These are phyloP conservation scores for Candida boleticola DNA, from an alignment of 805 yeast species.

Conservation along the genomic window DNA sequence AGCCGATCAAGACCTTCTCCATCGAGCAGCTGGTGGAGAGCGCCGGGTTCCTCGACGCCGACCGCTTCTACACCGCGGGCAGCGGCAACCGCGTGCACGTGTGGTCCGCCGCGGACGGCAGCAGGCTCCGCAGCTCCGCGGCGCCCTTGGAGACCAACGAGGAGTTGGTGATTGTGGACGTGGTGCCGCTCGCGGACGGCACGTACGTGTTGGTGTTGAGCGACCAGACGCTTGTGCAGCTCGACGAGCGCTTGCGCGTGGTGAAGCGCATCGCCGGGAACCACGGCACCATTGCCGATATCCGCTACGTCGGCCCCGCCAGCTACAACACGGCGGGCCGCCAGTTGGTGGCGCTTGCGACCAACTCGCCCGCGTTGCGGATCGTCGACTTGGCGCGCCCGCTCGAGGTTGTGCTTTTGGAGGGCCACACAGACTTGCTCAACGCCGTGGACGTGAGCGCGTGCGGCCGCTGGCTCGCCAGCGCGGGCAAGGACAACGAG, in stretches of 20 bases:
- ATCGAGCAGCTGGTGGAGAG: conserved; percentile 71
- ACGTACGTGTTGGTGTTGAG: conserved; percentile 57
- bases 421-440: conserved; percentile 84
- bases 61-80: conserved; percentile 71
- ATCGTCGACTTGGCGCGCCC: conserved; percentile 62
- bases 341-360: conserved; percentile 73
- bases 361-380: conserved; percentile 88
- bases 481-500: conserved; percentile 86
- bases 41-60: conserved; percentile 51
- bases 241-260: conserved; percentile 30
- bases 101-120: conserved; percentile 56
- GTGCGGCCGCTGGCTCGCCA: conserved; percentile 87
- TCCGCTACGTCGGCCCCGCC: conserved; percentile 60
- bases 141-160: conserved; percentile 60
- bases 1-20: conserved; percentile 65
- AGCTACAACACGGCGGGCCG: conserved; percentile 35
- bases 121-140: conserved; percentile 41
- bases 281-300: conserved; percentile 93
- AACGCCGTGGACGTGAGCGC: conserved; percentile 73
- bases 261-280: conserved; percentile 76
- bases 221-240: conserved; percentile 75
- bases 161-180: conserved; percentile 69
- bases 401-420: conserved; percentile 60
- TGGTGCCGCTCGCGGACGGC: conserved; percentile 35
- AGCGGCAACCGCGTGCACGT: conserved; percentile 65